Evolutionary conservation across 2,329 filamentous ascomycete genomes (phyloP).

Genomic region (Dactylellina drechsleri): DNA sequence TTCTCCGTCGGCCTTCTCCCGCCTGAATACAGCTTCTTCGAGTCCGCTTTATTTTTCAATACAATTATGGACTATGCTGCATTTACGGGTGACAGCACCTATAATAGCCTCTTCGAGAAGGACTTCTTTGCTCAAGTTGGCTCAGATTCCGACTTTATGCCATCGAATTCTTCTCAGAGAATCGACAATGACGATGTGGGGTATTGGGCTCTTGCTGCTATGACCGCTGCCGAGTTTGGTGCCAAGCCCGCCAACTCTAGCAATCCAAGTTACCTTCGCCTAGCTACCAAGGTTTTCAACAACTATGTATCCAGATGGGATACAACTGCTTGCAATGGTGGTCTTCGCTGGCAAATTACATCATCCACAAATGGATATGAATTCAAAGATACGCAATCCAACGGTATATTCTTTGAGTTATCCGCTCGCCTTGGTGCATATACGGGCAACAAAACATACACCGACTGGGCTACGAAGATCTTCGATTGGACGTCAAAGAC

Average conservation of each 20-base stretch:
- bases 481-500: slow-evolving; percentile 74
- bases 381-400: slow-evolving; percentile 79
- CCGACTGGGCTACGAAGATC: slow-evolving; percentile 77
- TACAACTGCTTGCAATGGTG: slow-evolving; percentile 73
- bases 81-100: slow-evolving; percentile 39
- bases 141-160: slow-evolving; percentile 24
- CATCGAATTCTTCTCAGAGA: background rate
- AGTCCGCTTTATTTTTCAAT: slow-evolving; percentile 47
- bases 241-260: slow-evolving; percentile 71
- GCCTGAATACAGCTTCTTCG: slow-evolving; percentile 27
- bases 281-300: slow-evolving; percentile 78
- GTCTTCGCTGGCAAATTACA: slow-evolving; percentile 84
- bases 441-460: slow-evolving; percentile 81
- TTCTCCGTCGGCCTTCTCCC: slow-evolving; percentile 36
- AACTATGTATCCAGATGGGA: slow-evolving; percentile 77
- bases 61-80: slow-evolving; percentile 46
- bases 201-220: slow-evolving; percentile 76
- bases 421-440: slow-evolving; percentile 78
- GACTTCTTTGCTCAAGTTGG: slow-evolving; percentile 48
- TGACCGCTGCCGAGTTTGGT: slow-evolving; percentile 75
- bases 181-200: slow-evolving; percentile 74
- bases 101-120: slow-evolving; percentile 36
- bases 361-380: slow-evolving; percentile 77
- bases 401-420: slow-evolving; percentile 76
- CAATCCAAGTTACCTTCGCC: slow-evolving; percentile 72